A percentile compares a stretch with the other conserved stretches of the same genome.
These are phyloP conservation scores for Piper longum DNA, from an alignment of 164 flowering plant genomes.

Conservation along the genomic window DNA sequence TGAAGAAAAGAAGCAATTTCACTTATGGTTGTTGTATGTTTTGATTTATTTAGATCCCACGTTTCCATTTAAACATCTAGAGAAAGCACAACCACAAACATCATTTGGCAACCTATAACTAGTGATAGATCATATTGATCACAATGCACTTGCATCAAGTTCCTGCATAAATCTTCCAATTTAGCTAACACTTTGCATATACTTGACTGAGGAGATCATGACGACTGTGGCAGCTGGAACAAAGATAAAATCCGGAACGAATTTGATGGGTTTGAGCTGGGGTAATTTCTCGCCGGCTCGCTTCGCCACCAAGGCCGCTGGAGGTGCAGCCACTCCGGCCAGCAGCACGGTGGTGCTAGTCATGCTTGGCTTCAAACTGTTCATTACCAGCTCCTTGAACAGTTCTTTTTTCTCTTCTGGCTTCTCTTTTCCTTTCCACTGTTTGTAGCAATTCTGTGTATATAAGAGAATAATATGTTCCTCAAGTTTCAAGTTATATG, in stretches of 20 bases:
- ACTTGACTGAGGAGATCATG: background rate
- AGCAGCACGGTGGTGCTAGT: background rate
- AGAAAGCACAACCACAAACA: no score
- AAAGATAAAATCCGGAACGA: slow-evolving; percentile 1
- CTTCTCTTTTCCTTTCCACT: background rate
- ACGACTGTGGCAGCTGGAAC: background rate
- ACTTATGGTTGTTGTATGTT: no score
- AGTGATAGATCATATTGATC: background rate
- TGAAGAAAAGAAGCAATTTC: no score
- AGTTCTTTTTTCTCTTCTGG: background rate
- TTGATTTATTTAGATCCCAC: no score
- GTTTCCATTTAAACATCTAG: no score
- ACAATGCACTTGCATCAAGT: no score
- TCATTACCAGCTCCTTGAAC: background rate
- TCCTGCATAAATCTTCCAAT: no score
- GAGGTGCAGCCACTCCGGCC: slow-evolving; percentile 4
- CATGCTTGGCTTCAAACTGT: background rate
- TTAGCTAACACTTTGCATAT: background rate
- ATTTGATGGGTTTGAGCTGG: background rate
- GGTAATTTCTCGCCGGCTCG: slow-evolving; percentile 1
- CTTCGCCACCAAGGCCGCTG: slow-evolving; percentile 2
- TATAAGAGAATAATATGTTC: background rate
- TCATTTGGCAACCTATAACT: background rate
- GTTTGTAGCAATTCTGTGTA: background rate
- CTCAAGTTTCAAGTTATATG: background rate